Evolutionary conservation across 257 asterid genomes (phyloP).

Genomic region (Scutellaria baicalensis): DNA sequence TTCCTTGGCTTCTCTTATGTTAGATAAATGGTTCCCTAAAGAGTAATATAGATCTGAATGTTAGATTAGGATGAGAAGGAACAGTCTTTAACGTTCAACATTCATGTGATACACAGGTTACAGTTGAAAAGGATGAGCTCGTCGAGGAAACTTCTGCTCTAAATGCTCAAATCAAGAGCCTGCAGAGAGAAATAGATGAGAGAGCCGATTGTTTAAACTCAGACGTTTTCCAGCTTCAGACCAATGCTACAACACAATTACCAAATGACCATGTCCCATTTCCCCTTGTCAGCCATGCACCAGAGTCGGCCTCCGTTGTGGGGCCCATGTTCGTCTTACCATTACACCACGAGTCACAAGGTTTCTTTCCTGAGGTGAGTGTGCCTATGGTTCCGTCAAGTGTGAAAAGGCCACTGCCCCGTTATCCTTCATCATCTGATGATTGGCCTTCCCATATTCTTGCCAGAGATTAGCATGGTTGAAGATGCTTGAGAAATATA

Average conservation of each 20-base stretch:
- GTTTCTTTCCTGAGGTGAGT: slow-evolving; percentile 18
- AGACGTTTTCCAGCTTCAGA: slow-evolving; percentile 14
- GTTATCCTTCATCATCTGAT: slow-evolving; percentile 62
- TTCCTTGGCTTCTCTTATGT: not conserved
- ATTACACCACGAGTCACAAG: slow-evolving; percentile 33
- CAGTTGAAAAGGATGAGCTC: slow-evolving; percentile 54
- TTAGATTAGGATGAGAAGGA: not conserved
- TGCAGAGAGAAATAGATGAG: slow-evolving; percentile 42
- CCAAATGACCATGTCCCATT: slow-evolving; percentile 23
- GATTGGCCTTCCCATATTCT: slow-evolving; percentile 60
- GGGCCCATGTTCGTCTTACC: slow-evolving; percentile 47
- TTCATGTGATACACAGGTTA: slow-evolving; percentile 30
- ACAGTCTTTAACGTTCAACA: not conserved
- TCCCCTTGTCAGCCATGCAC: slow-evolving; percentile 23
- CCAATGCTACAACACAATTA: slow-evolving; percentile 3
- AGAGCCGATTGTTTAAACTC: slow-evolving; percentile 15
- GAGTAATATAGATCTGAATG: not conserved
- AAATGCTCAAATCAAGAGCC: slow-evolving; percentile 45
- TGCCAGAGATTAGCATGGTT: slow-evolving; percentile 13
- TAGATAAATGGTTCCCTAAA: not conserved
- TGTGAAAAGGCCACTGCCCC: slow-evolving; percentile 58
- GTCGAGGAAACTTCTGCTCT: slow-evolving; percentile 49
- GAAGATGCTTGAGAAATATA: slow-evolving; percentile 18
- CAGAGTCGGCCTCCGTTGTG: slow-evolving; percentile 22
- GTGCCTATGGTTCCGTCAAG: slow-evolving; percentile 20